phyloP scores from a whole-genome alignment of 768 basidiomycete species.

The Epithele typhae region DNA sequence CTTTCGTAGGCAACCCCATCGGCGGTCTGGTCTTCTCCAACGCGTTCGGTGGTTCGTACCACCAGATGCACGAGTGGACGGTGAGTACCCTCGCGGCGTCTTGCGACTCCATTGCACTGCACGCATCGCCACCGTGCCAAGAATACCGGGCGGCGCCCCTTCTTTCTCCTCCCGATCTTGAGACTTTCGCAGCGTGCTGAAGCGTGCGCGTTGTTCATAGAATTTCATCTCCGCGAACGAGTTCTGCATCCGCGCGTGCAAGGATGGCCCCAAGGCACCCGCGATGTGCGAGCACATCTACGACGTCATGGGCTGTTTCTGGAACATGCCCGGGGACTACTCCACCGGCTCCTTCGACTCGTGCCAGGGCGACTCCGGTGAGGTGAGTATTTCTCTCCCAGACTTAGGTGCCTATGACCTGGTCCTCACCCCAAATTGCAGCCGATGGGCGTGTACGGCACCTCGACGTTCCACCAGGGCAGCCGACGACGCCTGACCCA shows the following conservation, averaged over 20 bases:
- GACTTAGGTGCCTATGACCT: too few species aligned
- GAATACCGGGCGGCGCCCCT: too few species aligned
- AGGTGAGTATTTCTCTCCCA: slow-evolving; percentile 27
- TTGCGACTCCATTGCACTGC: too few species aligned
- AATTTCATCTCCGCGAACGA: slow-evolving; percentile 55
- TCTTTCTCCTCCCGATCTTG: background rate
- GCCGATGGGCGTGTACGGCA: slow-evolving; percentile 68
- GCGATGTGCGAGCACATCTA: slow-evolving; percentile 58
- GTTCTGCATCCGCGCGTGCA: slow-evolving; percentile 75
- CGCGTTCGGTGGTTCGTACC: slow-evolving; percentile 52
- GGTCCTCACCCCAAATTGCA: too few species aligned
- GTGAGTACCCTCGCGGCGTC: too few species aligned
- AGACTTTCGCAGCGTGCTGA: slow-evolving; percentile 5
- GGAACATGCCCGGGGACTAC: slow-evolving; percentile 58
- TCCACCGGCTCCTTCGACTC: slow-evolving; percentile 33
- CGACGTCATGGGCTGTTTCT: slow-evolving; percentile 51
- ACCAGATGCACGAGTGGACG: slow-evolving; percentile 71
- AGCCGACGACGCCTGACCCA: slow-evolving; percentile 48
- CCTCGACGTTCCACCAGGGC: slow-evolving; percentile 66
- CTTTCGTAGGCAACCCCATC: slow-evolving; percentile 44
- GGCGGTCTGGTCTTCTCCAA: slow-evolving; percentile 71
- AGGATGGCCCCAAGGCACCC: slow-evolving; percentile 45
- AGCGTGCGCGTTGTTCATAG: slow-evolving; percentile 29
- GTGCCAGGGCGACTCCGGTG: slow-evolving; percentile 49
- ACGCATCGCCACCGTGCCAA: too few species aligned